Percentiles rank a stretch among this genome's conserved stretches.
These are phyloP conservation scores for Aspergillus puulaauensis DNA, from an alignment of 2,329 filamentous ascomycete species.

Conservation along the genomic window DNA sequence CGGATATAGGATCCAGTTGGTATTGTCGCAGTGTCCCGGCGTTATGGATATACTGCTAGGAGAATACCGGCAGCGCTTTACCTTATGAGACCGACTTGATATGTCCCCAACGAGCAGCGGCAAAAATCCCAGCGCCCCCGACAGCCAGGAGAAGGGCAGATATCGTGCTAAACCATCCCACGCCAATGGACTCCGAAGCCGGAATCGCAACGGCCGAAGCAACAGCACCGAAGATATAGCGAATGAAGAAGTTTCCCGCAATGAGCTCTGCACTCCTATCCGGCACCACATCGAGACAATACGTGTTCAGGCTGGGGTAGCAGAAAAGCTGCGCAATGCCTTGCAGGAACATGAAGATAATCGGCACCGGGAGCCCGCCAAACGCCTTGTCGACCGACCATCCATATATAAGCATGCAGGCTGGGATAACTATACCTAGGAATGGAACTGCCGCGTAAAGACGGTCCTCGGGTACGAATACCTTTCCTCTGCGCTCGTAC, in stretches of 20 bases:
- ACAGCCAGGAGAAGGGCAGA: conserved; percentile 41
- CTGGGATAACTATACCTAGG: conserved; percentile 58
- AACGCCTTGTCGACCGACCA: conserved; percentile 59
- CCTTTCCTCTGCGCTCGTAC: conserved; percentile 57
- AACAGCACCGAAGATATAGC: conserved; percentile 72
- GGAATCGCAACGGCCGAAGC: conserved; percentile 73
- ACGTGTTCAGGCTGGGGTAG: conserved; percentile 74
- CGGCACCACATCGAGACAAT: conserved; percentile 81
- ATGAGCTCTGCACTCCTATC: conserved; percentile 68
- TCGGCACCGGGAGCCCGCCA: conserved; percentile 59
- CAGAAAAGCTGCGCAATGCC: conserved; percentile 73
- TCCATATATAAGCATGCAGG: conserved; percentile 67
- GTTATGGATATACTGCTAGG: no score
- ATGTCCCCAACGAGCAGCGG: not conserved
- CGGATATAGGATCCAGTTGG: no score
- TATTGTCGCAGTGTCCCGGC: no score
- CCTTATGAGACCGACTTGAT: not conserved
- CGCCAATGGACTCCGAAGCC: conserved; percentile 69
- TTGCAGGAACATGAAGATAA: conserved; percentile 72
- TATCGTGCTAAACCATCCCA: conserved; percentile 79
- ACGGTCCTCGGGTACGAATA: conserved; percentile 67
- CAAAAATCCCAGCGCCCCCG: not conserved
- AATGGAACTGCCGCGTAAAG: conserved; percentile 60
- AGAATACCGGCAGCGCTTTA: no score
- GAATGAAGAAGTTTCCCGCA: conserved; percentile 75